Evolutionary conservation across 441 rosid genomes (phyloP).

Genomic region (Gossypium davidsonii): DNA sequence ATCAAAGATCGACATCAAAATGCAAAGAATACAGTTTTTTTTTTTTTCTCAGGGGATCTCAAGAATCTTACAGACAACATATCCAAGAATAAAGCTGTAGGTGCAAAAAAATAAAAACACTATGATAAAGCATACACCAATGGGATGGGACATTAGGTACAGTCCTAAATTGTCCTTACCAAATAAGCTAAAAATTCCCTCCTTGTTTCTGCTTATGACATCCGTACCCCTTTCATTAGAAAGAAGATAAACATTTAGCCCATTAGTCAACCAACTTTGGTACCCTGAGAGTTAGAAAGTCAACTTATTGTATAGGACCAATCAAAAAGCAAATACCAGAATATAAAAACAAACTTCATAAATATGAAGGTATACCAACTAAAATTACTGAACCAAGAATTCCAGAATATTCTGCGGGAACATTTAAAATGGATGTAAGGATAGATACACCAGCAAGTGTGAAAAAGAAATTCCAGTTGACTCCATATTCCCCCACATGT

Average conservation of each 20-base stretch:
- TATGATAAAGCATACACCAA: neutral
- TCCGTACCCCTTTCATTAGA: conserved; percentile 61
- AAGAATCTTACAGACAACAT: neutral
- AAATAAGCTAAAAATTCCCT: conserved; percentile 73
- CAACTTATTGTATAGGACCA: conserved; percentile 7
- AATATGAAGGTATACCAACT: conserved; percentile 38
- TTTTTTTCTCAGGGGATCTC: neutral
- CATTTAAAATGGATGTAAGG: conserved; percentile 50
- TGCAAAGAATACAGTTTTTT: neutral
- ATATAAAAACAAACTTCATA: conserved; percentile 2
- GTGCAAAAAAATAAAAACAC: neutral
- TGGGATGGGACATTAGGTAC: neutral
- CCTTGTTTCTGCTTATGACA: conserved; percentile 79
- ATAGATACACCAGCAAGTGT: conserved; percentile 78
- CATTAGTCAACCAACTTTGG: conserved; percentile 58
- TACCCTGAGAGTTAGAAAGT: conserved; percentile 48
- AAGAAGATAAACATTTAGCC: conserved; percentile 63
- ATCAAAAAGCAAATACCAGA: conserved; percentile 9
- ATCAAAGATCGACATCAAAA: neutral
- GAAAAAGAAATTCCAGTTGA: conserved; percentile 94
- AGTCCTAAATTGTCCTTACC: conserved; percentile 37
- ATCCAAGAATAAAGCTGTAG: neutral
- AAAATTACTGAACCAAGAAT: conserved; percentile 55
- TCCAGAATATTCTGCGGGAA: conserved; percentile 70
- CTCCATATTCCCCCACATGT: conserved; percentile 78